A percentile compares a stretch with the other conserved stretches of the same genome.
phyloP scores from a whole-genome alignment of 352 stramenopile species.

The Thraustochytrium sp. region DNA sequence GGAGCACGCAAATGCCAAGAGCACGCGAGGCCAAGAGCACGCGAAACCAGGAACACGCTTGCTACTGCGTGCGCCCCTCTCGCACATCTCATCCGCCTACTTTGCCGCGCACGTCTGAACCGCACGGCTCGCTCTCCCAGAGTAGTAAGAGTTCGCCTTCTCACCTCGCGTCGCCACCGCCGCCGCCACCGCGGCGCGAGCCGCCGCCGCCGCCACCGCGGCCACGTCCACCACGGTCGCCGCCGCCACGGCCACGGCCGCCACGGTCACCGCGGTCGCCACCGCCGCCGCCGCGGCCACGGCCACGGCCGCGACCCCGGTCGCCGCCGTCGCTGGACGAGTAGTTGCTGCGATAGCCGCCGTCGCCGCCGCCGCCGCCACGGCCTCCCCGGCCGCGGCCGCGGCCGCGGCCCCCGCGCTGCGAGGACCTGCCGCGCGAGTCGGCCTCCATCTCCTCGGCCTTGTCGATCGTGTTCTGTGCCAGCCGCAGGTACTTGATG shows the following conservation, averaged over 20 bases:
- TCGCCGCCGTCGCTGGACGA: too few species aligned
- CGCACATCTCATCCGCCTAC: too few species aligned
- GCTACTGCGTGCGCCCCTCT: too few species aligned
- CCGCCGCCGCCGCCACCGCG: not conserved
- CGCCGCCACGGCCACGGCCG: not conserved
- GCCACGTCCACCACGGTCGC: not conserved
- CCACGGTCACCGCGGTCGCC: conserved; percentile 41
- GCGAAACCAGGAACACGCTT: too few species aligned
- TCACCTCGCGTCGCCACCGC: not conserved
- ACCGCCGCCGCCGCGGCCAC: conserved; percentile 47
- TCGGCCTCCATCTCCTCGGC: conserved; percentile 82
- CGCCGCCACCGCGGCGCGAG: not conserved
- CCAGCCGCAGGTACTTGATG: conserved; percentile 97
- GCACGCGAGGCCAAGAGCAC: too few species aligned
- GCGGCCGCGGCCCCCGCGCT: conserved; percentile 46
- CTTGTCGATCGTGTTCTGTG: conserved; percentile 91
- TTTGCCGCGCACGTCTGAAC: not conserved
- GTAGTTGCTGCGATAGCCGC: too few species aligned
- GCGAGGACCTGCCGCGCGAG: conserved; percentile 42
- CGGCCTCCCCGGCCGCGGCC: conserved; percentile 40
- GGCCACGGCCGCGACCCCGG: not conserved
- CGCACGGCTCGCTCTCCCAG: not conserved
- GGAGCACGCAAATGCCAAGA: too few species aligned
- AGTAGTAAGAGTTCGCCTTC: not conserved
- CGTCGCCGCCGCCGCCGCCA: not conserved